A percentile compares a stretch with the other conserved stretches of the same genome.
Conservation (phyloP, 2,329 filamentous ascomycete species). For the Trichoderma sp. region DNA sequence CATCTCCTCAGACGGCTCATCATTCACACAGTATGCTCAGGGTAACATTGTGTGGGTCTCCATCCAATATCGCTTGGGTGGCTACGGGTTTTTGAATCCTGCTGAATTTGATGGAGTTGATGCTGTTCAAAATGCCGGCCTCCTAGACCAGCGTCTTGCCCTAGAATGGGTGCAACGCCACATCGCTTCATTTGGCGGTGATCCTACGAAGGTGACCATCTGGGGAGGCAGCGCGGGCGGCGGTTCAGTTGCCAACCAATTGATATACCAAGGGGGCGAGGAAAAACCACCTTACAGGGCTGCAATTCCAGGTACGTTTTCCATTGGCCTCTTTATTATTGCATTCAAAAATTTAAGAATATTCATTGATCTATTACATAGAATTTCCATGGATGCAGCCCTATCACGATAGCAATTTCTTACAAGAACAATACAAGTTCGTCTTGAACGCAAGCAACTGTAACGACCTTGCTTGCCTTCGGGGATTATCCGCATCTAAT, state of each 20-base stretch:
- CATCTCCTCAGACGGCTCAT: neutral
- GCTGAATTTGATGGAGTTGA: neutral
- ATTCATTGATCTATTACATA: neutral
- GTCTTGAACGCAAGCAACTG: neutral
- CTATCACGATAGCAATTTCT: neutral
- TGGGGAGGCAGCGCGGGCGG: neutral
- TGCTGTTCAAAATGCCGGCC: neutral
- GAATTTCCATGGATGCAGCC: neutral
- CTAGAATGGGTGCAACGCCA: slow-evolving; percentile 1
- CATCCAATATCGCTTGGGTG: neutral
- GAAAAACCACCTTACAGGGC: neutral
- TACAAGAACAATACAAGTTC: neutral
- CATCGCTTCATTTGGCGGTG: slow-evolving; percentile 3
- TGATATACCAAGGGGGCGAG: neutral
- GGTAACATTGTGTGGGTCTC: neutral
- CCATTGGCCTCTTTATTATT: neutral
- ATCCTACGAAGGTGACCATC: neutral
- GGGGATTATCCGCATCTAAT: neutral
- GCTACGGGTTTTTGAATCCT: neutral
- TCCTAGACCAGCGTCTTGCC: neutral
- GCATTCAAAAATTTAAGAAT: neutral
- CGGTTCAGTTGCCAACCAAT: neutral
- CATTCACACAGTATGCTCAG: neutral
- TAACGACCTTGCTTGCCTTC: neutral
- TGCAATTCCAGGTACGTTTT: neutral